Percentiles rank a stretch among this genome's conserved stretches.
phyloP scores from a whole-genome alignment of 106 monocot genomes.

The Phalaenopsis equestris region DNA sequence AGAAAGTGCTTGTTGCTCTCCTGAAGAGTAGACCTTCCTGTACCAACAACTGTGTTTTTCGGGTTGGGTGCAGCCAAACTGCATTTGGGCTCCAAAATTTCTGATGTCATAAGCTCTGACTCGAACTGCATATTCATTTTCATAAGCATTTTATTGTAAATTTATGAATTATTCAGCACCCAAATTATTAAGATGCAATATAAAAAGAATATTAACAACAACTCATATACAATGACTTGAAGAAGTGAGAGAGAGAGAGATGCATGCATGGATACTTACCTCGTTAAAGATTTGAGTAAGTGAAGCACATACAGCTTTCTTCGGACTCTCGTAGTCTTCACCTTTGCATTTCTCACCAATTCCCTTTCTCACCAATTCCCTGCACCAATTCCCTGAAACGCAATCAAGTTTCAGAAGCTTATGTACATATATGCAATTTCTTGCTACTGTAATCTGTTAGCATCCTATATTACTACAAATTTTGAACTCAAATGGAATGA shows the following conservation, averaged over 20 bases:
- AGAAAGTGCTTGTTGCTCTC: not conserved
- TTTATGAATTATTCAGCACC: no score
- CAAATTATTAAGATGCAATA: no score
- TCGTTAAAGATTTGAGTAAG: not conserved
- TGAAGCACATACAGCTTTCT: not conserved
- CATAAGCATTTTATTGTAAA: no score
- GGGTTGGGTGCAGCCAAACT: not conserved
- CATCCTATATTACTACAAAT: no score
- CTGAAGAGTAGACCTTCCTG: not conserved
- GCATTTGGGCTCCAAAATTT: constrained; percentile 6
- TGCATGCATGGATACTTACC: not conserved
- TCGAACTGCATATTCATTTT: not conserved
- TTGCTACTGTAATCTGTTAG: no score
- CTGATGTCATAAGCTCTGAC: not conserved
- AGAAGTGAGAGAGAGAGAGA: no score
- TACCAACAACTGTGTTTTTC: not conserved
- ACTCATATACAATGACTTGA: no score
- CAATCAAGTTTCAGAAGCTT: not conserved
- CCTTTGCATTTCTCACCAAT: not conserved
- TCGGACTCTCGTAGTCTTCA: not conserved
- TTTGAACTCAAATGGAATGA: no score
- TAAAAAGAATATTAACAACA: no score
- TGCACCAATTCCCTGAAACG: not conserved
- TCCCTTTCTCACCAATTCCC: no score
- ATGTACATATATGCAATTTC: no score